These are phyloP conservation scores for Lipomyces spencermartinsiae DNA, from an alignment of 805 yeast species.

Conservation along the genomic window DNA sequence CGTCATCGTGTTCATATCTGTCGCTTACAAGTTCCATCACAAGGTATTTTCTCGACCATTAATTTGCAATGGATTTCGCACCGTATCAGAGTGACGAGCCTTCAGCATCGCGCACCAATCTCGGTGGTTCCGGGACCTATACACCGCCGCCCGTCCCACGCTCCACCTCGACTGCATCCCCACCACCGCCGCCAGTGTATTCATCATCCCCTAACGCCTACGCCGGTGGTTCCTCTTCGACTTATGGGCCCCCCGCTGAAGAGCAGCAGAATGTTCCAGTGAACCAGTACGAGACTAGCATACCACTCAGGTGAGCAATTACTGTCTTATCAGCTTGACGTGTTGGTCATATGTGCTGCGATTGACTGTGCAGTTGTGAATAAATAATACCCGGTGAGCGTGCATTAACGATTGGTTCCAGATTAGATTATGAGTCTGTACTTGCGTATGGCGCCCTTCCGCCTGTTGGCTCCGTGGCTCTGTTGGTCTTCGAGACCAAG, in stretches of 20 bases:
- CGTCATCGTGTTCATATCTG: no score
- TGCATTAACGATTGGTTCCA: slow-evolving; percentile 9
- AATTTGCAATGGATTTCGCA: slow-evolving; percentile 35
- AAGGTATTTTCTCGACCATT: neutral
- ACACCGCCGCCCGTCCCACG: slow-evolving; percentile 17
- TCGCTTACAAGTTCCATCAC: neutral
- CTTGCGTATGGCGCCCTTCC: slow-evolving; percentile 35
- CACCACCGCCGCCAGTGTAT: slow-evolving; percentile 31
- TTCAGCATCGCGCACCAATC: slow-evolving; percentile 26
- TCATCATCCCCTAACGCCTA: slow-evolving; percentile 26
- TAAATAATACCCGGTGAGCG: neutral
- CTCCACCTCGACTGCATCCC: slow-evolving; percentile 15
- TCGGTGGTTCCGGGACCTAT: slow-evolving; percentile 12
- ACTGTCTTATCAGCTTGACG: neutral
- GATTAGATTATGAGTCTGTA: slow-evolving; percentile 36
- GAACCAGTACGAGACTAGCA: slow-evolving; percentile 36
- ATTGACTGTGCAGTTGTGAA: neutral
- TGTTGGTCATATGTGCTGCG: neutral
- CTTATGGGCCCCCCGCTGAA: slow-evolving; percentile 17
- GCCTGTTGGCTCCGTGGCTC: slow-evolving; percentile 36
- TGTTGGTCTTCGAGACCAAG: slow-evolving; percentile 37
- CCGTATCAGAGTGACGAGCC: slow-evolving; percentile 40
- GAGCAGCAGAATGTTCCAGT: slow-evolving; percentile 28
- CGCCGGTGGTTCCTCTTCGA: slow-evolving; percentile 18
- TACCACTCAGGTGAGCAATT: slow-evolving; percentile 33